phyloP scores from a whole-genome alignment of 176 grass and related monocot species.

The Panicum miliaceum region DNA sequence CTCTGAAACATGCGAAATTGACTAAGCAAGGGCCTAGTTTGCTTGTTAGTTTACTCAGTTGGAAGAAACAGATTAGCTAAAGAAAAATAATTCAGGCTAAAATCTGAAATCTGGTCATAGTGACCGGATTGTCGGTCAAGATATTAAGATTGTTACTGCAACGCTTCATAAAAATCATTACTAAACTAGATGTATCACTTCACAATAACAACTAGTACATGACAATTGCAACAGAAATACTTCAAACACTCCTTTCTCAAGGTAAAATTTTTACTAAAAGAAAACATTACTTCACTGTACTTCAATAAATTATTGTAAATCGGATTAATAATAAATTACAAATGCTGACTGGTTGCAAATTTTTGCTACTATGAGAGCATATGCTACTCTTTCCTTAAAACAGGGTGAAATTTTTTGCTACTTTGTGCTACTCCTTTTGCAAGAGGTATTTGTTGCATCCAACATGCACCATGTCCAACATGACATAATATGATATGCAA shows the following conservation, averaged over 20 bases:
- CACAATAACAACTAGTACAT: too few relatives aligned
- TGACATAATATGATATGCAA: neutral
- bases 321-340: neutral
- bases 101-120: neutral
- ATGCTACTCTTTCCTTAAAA: neutral
- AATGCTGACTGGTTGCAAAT: neutral
- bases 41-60: neutral
- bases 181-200: neutral
- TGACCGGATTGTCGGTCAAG: neutral
- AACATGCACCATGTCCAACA: neutral
- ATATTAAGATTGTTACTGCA: neutral
- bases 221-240: neutral
- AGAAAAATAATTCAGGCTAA: neutral
- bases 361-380: conserved; percentile 17
- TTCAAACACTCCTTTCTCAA: neutral
- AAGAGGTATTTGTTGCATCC: neutral
- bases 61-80: neutral
- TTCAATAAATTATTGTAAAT: neutral
- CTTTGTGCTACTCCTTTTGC: neutral
- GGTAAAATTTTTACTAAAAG: neutral
- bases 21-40: neutral
- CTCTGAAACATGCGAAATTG: neutral
- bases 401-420: neutral
- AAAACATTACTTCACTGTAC: neutral
- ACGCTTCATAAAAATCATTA: neutral